A percentile compares a stretch with the other conserved stretches of the same genome.
phyloP scores from a whole-genome alignment of 257 asterid species.

The Lycium ferocissimum region DNA sequence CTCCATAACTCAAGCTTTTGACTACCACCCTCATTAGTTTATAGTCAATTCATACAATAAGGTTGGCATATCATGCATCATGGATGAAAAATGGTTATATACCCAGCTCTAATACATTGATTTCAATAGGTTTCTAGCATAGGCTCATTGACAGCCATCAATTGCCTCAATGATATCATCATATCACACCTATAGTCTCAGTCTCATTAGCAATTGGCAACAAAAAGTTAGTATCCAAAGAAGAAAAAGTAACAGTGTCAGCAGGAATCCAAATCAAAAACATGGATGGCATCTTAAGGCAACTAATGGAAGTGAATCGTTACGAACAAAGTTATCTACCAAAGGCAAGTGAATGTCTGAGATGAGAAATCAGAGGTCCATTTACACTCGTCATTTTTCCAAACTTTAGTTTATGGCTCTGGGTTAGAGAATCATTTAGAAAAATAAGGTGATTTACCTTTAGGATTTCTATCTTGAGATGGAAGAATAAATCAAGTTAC shows the following conservation, averaged over 20 bases:
- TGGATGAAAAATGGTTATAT: neutral
- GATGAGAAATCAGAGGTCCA: neutral
- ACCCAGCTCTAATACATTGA: neutral
- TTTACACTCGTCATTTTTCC: neutral
- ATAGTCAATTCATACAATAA: neutral
- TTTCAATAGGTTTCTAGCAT: neutral
- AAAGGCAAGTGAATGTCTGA: neutral
- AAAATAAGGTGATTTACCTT: neutral
- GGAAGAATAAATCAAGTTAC: neutral
- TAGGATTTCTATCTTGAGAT: neutral
- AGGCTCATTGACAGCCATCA: neutral
- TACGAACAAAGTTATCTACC: neutral
- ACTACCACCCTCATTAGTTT: neutral
- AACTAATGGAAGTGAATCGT: neutral
- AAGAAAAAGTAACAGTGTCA: neutral
- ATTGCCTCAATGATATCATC: slow-evolving; percentile 8
- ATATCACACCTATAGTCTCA: neutral
- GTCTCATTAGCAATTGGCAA: slow-evolving; percentile 13
- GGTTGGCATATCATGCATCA: neutral
- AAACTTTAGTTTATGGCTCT: slow-evolving; percentile 1
- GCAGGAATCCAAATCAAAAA: neutral
- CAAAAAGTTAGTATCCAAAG: neutral
- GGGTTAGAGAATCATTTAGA: neutral
- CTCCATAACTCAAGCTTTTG: neutral
- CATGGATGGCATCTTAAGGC: slow-evolving; percentile 16